phyloP scores from a whole-genome alignment of 2,329 filamentous ascomycete species.

The Leptosphaerulina australis region DNA sequence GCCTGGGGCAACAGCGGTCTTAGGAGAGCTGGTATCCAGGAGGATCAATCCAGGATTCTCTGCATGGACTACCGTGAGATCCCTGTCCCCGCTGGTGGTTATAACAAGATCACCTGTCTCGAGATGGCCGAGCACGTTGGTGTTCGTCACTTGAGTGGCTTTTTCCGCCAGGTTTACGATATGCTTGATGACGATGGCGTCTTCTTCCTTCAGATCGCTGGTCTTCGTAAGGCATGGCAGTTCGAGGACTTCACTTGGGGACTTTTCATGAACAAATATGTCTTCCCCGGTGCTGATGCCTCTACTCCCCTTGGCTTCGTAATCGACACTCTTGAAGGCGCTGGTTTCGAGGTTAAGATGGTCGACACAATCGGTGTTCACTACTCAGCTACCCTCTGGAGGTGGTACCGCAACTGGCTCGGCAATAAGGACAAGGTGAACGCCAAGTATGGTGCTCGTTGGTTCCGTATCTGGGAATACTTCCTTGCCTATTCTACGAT shows the following conservation, averaged over 20 bases:
- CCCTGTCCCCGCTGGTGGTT: constrained; percentile 75
- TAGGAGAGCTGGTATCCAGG: constrained; percentile 77
- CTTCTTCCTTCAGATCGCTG: constrained; percentile 95
- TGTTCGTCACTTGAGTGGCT: constrained; percentile 81
- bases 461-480: constrained; percentile 96
- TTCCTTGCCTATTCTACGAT: constrained; percentile 89
- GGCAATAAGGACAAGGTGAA: constrained; percentile 89
- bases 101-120: constrained; percentile 95
- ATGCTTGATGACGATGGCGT: constrained; percentile 97
- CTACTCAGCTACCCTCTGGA: constrained; percentile 95
- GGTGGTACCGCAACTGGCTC: constrained; percentile 99
- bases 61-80: constrained; percentile 99
- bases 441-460: constrained; percentile 92
- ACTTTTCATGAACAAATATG: constrained; percentile 99
- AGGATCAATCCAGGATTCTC: constrained; percentile 87
- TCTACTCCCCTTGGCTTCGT: constrained; percentile 91
- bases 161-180: constrained; percentile 85
- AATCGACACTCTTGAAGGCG: constrained; percentile 80
- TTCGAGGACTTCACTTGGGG: constrained; percentile 98
- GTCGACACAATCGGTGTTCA: constrained; percentile 95
- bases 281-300: constrained; percentile 96
- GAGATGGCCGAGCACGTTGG: constrained; percentile 99
- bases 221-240: constrained; percentile 93
- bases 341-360: constrained; percentile 88
- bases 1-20: constrained; percentile 94